Evolutionary conservation across 1,139 yeast species (phyloP), one percentile per base, ranked within the genome.

Genomic region (Yamadazyma pseudoaaseri): DNA sequence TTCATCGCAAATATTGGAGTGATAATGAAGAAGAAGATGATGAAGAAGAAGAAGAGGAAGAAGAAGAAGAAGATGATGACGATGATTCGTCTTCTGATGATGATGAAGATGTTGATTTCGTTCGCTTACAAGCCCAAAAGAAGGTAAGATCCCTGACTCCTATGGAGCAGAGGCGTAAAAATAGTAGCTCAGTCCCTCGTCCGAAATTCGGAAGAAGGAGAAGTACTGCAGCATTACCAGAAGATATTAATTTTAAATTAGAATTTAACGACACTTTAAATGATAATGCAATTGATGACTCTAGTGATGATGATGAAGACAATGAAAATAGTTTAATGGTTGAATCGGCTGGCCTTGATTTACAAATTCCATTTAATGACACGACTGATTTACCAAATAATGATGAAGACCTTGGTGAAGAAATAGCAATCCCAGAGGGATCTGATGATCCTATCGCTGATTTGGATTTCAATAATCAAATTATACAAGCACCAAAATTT

Each of bases 381-480:
- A 5, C 24, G 7, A 5, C 23, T 9, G 25, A n/a, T 8, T 17
- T 17, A 10, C 4, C n/a, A 15, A 23, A 18, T n/a, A 47, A 51
- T 32, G 73, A 77, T 38, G 90, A 83, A 54, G 90, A 82, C 59
- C 66, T 82, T 15, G 90, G 89, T 12, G 90, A 81, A 54, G 87
- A 77, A 43, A 65, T 80, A 24, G 52, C 49, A 33, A 29, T 41
- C 4, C 38, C 50, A 4, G 27, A 31, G 23, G n/a, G 35, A 22
- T 34, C 39, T 8, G 48, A 50, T 17, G 38, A 39, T 20, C 33
- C 41, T 18, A 37, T 42, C 29, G 38, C 49, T 30, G 65, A 64
- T 29, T 62, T 62, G 36, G 69, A 67, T 17, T 70, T 67, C 39
- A 66, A 62, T 37, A 43, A 60, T 29, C 67, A 63, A 33, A 55